Percentiles rank a stretch among this genome's conserved stretches.
These are phyloP conservation scores for Boletus rex-veris DNA, from an alignment of 768 basidiomycete genomes.

Conservation along the genomic window DNA sequence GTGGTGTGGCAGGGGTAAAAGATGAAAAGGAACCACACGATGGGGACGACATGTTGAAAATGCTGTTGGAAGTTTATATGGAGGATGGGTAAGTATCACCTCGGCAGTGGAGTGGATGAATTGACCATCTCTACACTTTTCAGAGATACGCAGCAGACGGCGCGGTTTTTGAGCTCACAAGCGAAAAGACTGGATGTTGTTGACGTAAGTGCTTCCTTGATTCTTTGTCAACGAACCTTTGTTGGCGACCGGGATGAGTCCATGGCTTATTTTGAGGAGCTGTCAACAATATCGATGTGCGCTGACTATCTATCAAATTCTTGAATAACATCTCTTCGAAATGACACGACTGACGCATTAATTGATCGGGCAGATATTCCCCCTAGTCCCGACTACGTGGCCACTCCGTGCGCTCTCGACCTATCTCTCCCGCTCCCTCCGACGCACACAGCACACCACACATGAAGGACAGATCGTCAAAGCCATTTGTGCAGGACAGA, in stretches of 20 bases:
- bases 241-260: too few species aligned
- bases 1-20: conserved; percentile 44
- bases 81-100: conserved; percentile 56
- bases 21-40: conserved; percentile 42
- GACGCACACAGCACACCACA: conserved; percentile 64
- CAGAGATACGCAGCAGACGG: conserved; percentile 58
- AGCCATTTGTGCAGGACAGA: conserved; percentile 73
- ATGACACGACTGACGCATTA: neutral
- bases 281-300: neutral
- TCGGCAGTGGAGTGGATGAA: neutral
- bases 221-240: too few species aligned
- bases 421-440: conserved; percentile 76
- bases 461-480: conserved; percentile 78
- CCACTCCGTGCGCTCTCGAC: conserved; percentile 66
- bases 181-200: conserved; percentile 71
- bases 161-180: conserved; percentile 74
- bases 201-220: conserved; percentile 51
- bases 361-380: conserved; percentile 47
- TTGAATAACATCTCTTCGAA: neutral
- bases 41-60: conserved; percentile 54
- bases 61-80: conserved; percentile 82
- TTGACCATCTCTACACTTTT: neutral
- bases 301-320: neutral
- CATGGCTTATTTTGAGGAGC: neutral
- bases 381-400: conserved; percentile 72